Evolutionary conservation across 345 rosid genomes (phyloP), one percentile per base, ranked within the genome.

Genomic region (Cochlearia excelsa): DNA sequence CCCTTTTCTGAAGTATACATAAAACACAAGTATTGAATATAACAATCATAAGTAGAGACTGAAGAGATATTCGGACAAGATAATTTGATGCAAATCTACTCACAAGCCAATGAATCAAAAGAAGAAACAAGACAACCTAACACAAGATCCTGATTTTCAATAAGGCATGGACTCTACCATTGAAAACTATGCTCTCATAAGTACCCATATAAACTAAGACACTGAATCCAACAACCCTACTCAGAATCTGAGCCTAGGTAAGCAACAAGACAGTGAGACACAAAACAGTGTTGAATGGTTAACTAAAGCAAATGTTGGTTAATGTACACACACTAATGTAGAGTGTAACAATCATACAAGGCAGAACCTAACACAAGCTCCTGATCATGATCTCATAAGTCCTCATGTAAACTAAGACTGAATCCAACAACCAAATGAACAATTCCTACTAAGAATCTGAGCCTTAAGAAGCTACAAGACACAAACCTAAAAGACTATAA

Each of bases 1-100:
- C 95, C 78, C 86, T 79, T 88, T 91, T 91, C 98, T 91, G 77
- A 1, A 16, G 29, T 0, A 46, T 35, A 37, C 7, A 4, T 0
- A n/a, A 49, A 5, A n/a, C 42, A 60, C 4, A 33, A 33, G 5
- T 33, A 5, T 5, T 4, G 27, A 1, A 34, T 9, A 28, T 4
- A 35, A 16, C 28, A 4, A 8, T 10, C 46, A 26, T 5, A 41
- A 29, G 35, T 30, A 11, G 11, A 39, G 39, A 41, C 6, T 9
- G 0, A 26, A 39, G 10, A 39, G 9, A 7, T 7, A 1, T 51
- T 11, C 1, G 7, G 40, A 1, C 40, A 37, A 2, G 5, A 8
- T 16, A 5, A 33, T 3, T 37, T 37, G 29, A 30, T 7, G 10
- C 0, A 30, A 11, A 30, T 3, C 39, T 30, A 30, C 3, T 5